These are phyloP conservation scores for Magnaporthiopsis rhizophila DNA, from an alignment of 2,329 filamentous ascomycete species.

Conservation along the genomic window DNA sequence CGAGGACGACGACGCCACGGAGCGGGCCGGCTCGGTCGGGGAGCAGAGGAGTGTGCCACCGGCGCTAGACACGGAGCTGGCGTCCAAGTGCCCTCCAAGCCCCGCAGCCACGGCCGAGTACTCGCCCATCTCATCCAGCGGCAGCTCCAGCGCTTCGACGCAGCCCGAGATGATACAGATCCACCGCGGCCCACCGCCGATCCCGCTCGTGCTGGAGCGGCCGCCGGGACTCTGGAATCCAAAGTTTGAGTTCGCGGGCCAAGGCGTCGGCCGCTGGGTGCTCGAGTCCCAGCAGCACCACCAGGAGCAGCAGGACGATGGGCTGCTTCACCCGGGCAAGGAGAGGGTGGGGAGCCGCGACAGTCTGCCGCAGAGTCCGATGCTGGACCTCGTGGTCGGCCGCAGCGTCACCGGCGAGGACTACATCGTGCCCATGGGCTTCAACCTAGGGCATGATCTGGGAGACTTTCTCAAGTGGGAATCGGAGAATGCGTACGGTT, in stretches of 20 bases:
- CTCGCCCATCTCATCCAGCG: not conserved
- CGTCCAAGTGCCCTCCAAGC: conserved; percentile 6
- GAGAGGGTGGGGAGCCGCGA: conserved; percentile 28
- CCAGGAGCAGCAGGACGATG: not conserved
- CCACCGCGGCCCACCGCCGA: conserved; percentile 24
- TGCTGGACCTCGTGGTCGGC: conserved; percentile 37
- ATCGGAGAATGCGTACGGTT: conserved; percentile 37
- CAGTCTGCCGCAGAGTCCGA: conserved; percentile 43
- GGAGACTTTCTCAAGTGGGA: conserved; percentile 53
- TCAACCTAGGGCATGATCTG: conserved; percentile 51
- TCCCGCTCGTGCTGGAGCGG: conserved; percentile 27
- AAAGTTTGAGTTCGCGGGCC: conserved; percentile 14
- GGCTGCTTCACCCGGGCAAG: not conserved
- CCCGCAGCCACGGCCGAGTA: conserved; percentile 4
- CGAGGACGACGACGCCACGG: not conserved
- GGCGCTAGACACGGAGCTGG: conserved; percentile 4
- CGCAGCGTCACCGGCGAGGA: conserved; percentile 30
- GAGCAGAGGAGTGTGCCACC: not conserved
- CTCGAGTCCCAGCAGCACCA: conserved; percentile 17
- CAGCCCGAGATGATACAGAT: conserved; percentile 20
- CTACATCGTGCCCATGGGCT: conserved; percentile 47
- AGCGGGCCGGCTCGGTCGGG: too few relatives aligned
- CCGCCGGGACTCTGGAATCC: conserved; percentile 21
- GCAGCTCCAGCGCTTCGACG: not conserved
- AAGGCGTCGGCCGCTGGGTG: conserved; percentile 27